Evolutionary conservation across 1,284 basidiomycete genomes (phyloP).

Genomic region (Rhodotorula sp.): DNA sequence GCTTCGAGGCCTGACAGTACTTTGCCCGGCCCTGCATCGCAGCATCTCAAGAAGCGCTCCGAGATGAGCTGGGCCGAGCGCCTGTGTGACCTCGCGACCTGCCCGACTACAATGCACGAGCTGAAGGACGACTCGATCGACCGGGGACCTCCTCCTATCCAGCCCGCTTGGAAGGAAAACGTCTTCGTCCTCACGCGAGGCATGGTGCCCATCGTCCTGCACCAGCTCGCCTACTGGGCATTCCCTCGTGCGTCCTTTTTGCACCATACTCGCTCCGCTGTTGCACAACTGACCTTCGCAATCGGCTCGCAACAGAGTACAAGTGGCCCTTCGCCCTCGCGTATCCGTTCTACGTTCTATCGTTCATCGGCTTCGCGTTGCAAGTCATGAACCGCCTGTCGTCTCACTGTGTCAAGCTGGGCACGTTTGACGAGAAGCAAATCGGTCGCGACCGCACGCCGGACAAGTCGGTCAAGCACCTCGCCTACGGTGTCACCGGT

Average conservation of each 20-base stretch:
- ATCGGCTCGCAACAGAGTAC: not conserved
- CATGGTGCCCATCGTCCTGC: conserved; percentile 19
- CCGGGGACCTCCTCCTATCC: conserved; percentile 20
- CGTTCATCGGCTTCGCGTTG: conserved; percentile 20
- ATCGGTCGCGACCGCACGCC: conserved; percentile 31
- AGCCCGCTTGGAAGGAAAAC: conserved; percentile 21
- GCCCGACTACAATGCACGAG: conserved; percentile 27
- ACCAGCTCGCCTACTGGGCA: conserved; percentile 8
- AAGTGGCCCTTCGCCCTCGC: conserved; percentile 30
- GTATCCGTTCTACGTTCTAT: conserved; percentile 22
- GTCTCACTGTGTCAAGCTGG: conserved; percentile 16
- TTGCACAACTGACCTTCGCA: not conserved
- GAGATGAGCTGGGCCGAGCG: conserved; percentile 24
- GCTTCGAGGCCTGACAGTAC: no score
- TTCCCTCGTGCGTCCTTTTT: conserved; percentile 14
- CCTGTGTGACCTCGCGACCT: conserved; percentile 28
- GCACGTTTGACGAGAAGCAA: conserved; percentile 32
- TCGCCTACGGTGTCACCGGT: conserved; percentile 20
- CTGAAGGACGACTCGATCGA: conserved; percentile 28
- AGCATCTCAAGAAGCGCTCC: conserved; percentile 22
- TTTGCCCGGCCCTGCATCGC: not conserved
- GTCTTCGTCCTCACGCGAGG: conserved; percentile 19
- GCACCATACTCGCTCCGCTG: not conserved
- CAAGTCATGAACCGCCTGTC: not conserved
- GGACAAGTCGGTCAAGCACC: conserved; percentile 18